These are phyloP conservation scores for Arthrobotrys sphaeroides DNA, from an alignment of 2,329 filamentous ascomycete genomes.

Conservation along the genomic window DNA sequence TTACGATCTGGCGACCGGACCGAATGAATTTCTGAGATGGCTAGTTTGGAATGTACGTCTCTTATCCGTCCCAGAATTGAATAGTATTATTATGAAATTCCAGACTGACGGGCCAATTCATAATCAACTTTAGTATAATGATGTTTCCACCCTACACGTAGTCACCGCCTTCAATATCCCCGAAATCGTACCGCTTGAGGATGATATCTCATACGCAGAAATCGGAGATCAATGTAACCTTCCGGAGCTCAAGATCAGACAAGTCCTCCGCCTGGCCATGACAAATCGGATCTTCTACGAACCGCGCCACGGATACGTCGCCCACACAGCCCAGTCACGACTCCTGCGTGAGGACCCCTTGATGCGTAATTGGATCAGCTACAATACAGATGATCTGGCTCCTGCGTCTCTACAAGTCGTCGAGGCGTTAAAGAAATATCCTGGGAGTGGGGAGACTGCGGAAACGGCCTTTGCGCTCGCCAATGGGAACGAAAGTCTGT, in stretches of 20 bases:
- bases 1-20: conserved; percentile 44
- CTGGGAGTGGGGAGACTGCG: conserved; percentile 54
- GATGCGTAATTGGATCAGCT: conserved; percentile 68
- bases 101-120: neutral
- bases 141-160: conserved; percentile 42
- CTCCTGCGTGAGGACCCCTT: conserved; percentile 65
- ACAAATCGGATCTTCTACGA: conserved; percentile 69
- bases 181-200: conserved; percentile 37
- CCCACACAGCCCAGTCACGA: conserved; percentile 68
- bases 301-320: conserved; percentile 65
- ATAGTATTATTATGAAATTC: neutral
- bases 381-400: conserved; percentile 66
- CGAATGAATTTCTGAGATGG: conserved; percentile 49
- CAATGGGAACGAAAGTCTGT: conserved; percentile 57
- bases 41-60: conserved; percentile 52
- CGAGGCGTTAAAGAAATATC: conserved; percentile 58
- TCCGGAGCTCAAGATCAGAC: conserved; percentile 65
- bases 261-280: conserved; percentile 68
- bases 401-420: conserved; percentile 57
- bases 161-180: conserved; percentile 38
- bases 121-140: conserved; percentile 39
- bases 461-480: conserved; percentile 60
- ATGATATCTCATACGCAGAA: conserved; percentile 45
- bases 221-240: conserved; percentile 50
- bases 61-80: neutral